These are phyloP conservation scores for Acer negundo DNA, from an alignment of 345 rosid genomes.

Conservation along the genomic window DNA sequence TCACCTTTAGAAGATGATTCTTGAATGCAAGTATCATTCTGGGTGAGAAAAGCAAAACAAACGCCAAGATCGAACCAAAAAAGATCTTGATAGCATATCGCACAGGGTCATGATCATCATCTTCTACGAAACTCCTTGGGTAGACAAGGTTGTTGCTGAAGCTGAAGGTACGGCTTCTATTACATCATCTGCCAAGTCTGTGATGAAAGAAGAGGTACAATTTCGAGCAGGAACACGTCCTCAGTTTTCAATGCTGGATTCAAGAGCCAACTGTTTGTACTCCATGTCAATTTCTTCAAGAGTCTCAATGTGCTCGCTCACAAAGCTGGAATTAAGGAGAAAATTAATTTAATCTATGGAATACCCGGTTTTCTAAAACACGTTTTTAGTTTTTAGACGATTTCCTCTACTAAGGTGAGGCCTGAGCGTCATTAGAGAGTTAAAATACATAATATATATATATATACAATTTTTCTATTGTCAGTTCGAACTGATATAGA, in stretches of 20 bases:
- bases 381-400: too few relatives aligned
- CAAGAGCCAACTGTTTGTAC: slow-evolving; percentile 75
- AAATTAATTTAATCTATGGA: not conserved
- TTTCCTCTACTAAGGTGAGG: too few relatives aligned
- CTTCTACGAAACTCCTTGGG: slow-evolving; percentile 38
- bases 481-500: too few relatives aligned
- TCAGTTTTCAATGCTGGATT: slow-evolving; percentile 91
- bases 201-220: slow-evolving; percentile 75
- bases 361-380: too few relatives aligned
- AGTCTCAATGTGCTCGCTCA: slow-evolving; percentile 92
- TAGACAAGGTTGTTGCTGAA: slow-evolving; percentile 36
- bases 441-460: too few relatives aligned
- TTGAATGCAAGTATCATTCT: slow-evolving; percentile 55
- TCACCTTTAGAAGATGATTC: slow-evolving; percentile 45
- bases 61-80: slow-evolving; percentile 80
- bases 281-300: slow-evolving; percentile 96
- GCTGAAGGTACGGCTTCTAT: slow-evolving; percentile 84
- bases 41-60: slow-evolving; percentile 61
- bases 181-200: slow-evolving; percentile 87
- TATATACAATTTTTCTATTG: too few relatives aligned
- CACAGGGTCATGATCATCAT: slow-evolving; percentile 47
- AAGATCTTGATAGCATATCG: slow-evolving; percentile 56
- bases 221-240: slow-evolving; percentile 85
- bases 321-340: slow-evolving; percentile 54
- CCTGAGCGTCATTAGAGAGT: too few relatives aligned